Evolutionary conservation across 495 filamentous ascomycete genomes (phyloP).

Genomic region (Penicillium crystallinum): DNA sequence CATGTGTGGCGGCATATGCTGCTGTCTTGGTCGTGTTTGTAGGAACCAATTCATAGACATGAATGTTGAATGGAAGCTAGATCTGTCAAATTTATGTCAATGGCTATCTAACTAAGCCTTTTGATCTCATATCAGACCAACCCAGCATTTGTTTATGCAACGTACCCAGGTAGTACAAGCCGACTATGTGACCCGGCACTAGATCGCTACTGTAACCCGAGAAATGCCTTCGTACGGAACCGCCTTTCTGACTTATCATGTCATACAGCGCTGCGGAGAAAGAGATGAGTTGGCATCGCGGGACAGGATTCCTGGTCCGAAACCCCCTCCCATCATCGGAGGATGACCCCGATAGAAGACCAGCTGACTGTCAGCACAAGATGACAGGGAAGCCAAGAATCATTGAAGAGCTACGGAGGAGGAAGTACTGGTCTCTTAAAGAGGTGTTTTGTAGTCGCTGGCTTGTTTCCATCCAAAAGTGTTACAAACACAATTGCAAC

Average conservation of each 20-base stretch:
- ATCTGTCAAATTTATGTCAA: too few species aligned
- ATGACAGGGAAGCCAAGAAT: neutral
- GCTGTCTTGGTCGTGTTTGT: too few species aligned
- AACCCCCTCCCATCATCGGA: conserved; percentile 19
- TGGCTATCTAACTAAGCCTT: too few species aligned
- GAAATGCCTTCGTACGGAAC: neutral
- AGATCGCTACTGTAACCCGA: neutral
- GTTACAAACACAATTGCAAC: too few species aligned
- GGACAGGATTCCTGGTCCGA: neutral
- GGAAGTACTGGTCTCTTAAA: neutral
- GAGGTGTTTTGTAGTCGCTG: neutral
- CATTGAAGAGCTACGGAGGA: neutral
- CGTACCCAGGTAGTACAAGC: neutral
- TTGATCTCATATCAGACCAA: neutral
- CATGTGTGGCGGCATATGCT: too few species aligned
- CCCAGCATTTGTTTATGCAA: neutral
- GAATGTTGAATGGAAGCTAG: too few species aligned
- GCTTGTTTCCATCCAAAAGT: neutral
- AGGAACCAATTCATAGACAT: too few species aligned
- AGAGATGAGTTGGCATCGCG: conserved; percentile 2
- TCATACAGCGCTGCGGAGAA: neutral
- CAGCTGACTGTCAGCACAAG: conserved; percentile 6
- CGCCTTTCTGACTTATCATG: neutral
- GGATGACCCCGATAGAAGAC: conserved; percentile 9
- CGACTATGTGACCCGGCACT: neutral